Base-by-base conservation (phyloP, 1,284 basidiomycete genomes). In the Pseudozyma tsukubaensis region DNA sequence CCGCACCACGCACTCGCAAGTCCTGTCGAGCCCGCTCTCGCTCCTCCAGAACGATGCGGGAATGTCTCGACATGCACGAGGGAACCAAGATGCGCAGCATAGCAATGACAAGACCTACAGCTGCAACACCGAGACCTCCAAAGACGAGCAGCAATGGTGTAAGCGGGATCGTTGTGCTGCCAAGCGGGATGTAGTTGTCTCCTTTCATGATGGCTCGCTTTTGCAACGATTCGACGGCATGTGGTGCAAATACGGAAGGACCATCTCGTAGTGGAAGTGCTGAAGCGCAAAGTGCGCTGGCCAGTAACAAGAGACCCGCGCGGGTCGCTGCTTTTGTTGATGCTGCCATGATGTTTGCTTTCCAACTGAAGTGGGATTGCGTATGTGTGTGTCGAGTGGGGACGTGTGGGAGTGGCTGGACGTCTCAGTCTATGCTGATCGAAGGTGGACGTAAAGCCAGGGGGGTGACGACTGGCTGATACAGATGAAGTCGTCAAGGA, bases 131-230 rank as follows among this genome's bases (percentile, higher is more conserved):
- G 16, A 75, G 44, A 2, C 62, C 72, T 10, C 44, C 59, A 40
- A 75, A 56, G 50, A 75, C 43, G 54, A 75, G 68, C 21, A 75
- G 50, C 0, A 71, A 34, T 21, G 68, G 67, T n/a, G 72, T 51
- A 42, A 75, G 64, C 6, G 72, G 72, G 2, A 75, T 54, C 1
- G 49, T 64, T 29, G 68, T 75, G 45, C 57, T 50, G 52, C 63
- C 64, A 7, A 75, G 58, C 19, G 72, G 68, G 5, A 75, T 43
- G 40, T 71, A 75, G 35, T 75, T 52, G 63, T 75, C 59, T n/a
- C 72, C 68, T 43, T 71, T 71, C 72, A 75, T 75, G 58, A 75
- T 71, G 40, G 67, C 72, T n/a, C 72, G 62, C 29, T 50, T 62
- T 24, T 74, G 66, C 52, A 74, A 35, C 21, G 61, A 49, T n/a